Base-by-base conservation (phyloP, 1,284 basidiomycete species). In the Apiotrichum mycotoxinovorans region DNA sequence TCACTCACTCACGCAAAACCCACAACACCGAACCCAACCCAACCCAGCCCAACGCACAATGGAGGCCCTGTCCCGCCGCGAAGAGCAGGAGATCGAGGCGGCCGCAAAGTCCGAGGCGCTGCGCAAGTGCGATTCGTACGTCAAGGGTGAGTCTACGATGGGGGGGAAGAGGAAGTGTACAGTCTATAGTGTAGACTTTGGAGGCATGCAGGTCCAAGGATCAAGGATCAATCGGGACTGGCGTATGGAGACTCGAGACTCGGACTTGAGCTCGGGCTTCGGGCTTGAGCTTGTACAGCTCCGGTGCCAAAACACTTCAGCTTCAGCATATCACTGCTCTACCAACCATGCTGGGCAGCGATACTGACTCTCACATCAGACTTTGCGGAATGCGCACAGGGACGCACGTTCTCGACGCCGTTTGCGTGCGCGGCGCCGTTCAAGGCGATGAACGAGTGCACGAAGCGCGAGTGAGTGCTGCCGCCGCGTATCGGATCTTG, bases 1-100 rank as follows among this genome's bases (percentile, higher is more conserved):
- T n/a, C n/a, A n/a, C n/a, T n/a, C n/a, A n/a, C n/a, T n/a, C n/a
- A n/a, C n/a, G n/a, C n/a, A n/a, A n/a, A n/a, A n/a, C n/a, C n/a
- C n/a, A 12, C 30, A 30, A 12, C 30, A 7, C 30, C 12, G 5
- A 5, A 7, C 30, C 30, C 30, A 30, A 5, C 30, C 30, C 30
- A 30, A 30, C 30, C 17, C 35, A 37, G 9, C 8, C 14, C 11
- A 14, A 23, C 10, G 18, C 49, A 63, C 41, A 35, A 91, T 91
- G 90, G 86, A 91, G 75, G 83, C 89, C 25, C 83, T 95, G 33
- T 93, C 91, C 26, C 83, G 91, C 62, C 83, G 91, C 57, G 91
- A 95, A 77, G 91, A 93, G 72, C 87, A 91, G 46, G 87, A 86
- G 14, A 75, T 61, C 47, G 56, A 58, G 60, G 43, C 50, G 22